Base-by-base conservation (phyloP, 345 rosid genomes). In the Populus ilicifolia region DNA sequence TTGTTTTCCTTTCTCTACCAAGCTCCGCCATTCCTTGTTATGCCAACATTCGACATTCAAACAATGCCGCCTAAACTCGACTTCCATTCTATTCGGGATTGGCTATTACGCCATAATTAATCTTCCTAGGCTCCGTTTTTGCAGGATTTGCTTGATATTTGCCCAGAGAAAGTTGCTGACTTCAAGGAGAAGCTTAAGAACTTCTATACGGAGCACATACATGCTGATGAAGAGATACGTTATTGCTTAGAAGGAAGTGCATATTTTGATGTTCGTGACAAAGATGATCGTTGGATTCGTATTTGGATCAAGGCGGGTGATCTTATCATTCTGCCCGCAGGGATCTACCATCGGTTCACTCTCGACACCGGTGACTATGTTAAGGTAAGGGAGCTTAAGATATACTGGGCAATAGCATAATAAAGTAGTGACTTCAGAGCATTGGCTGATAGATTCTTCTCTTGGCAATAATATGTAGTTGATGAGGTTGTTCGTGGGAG, bases 301-400 rank as follows among this genome's bases (percentile, higher is more conserved):
- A 88, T 92, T 64, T 88, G 88, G 92, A 87, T 91, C 79, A 88
- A 83, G 84, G 84, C 92, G 0, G 97, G 97, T 0, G 94, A 94
- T 83, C 97, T 94, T 67, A 89, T 92, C 59, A 82, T 92, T 48
- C 76, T 94, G 52, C 96, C 94, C 0, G 97, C 94, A 0, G 94
- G 98, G 54, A 92, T 94, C 74, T 92, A 94, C 85, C 98, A 94
- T 78, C 88, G 94, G 54, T 91, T 92, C 84, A 91, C 97, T n/a
- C 95, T 94, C 2, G 97, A 94, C 86, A 85, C 90, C 46, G 71
- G 56, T 80, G 86, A 94, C 89, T 89, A 91, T 78, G 80, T 89
- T 71, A 91, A 92, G 94, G 98, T 92, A 80, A 80, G 18, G 21
- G 43, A 80, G 30, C 1, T 61, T 21, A 61, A 25, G 65, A 16